Evolutionary conservation across 495 filamentous ascomycete genomes (phyloP), one percentile per base, ranked within the genome.

Genomic region (Corynascus novoguineensis): DNA sequence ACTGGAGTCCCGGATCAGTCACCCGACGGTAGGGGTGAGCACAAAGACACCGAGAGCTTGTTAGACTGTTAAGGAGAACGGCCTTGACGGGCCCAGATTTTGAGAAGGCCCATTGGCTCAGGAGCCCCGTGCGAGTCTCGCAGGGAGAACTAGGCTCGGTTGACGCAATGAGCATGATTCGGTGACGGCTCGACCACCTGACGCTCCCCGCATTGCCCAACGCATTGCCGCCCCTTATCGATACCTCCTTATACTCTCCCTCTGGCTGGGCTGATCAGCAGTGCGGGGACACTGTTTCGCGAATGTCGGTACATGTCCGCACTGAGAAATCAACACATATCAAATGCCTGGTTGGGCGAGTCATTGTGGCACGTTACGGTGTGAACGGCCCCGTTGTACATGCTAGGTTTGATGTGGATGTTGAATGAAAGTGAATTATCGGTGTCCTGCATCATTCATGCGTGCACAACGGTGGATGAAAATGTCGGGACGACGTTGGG

Each of bases 151-250:
- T 6, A 1, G 29, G 10, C 3, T 40, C 11, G 12, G 51, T 54
- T 55, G 53, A 38, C 29, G 53, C 42, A 37, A 55, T 37, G 32
- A n/a, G 25, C 41, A 35, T 34, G 40, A 44, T 32, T 24, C 19
- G 22, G 14, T 41, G n/a, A 37, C 34, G 24, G 25, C 24, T 52
- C 11, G 52, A 25, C 25, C 52, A 55, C 53, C 53, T 55, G 53
- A 55, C 41, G 37, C 52, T 47, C 53, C 53, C 53, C 53, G 53
- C 53, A 55, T 55, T 47, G 41, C 29, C 37, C 37, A 4, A 19
- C 31, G 21, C 40, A 32, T 32, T 40, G n/a, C 22, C n/a, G n/a
- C 24, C 24, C 12, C 24, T 44, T 29, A 42, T 25, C 49, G 34
- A 27, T 41, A 19, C 17, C 1, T 8, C 15, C 11, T n/a, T 40